phyloP scores from a whole-genome alignment of 2,329 filamentous ascomycete genomes.

The Zymoseptoria crescenta region DNA sequence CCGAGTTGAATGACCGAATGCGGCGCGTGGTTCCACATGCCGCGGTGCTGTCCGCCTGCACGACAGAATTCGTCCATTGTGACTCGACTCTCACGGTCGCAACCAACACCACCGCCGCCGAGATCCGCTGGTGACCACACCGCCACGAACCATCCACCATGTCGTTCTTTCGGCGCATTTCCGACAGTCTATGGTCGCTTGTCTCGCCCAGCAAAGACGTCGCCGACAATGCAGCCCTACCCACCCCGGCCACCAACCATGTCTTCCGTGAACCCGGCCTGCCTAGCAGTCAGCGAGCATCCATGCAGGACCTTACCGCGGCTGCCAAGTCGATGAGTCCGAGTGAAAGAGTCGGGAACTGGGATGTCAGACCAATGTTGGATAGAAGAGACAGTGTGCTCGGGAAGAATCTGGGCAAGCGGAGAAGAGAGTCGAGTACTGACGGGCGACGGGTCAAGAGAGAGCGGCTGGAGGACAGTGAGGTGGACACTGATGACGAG shows the following conservation, averaged over 20 bases:
- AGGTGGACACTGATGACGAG: not conserved
- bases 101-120: not conserved
- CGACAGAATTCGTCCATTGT: not conserved
- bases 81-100: not conserved
- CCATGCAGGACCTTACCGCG: constrained; percentile 12
- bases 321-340: constrained; percentile 30
- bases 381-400: not conserved
- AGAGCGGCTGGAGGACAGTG: not conserved
- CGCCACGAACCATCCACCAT: constrained; percentile 2
- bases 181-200: constrained; percentile 35
- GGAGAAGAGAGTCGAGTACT: not conserved
- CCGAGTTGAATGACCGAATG: not conserved
- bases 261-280: constrained; percentile 28
- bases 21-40: not conserved
- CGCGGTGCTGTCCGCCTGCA: not conserved
- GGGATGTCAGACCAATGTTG: constrained; percentile 10
- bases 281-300: constrained; percentile 5
- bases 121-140: not conserved
- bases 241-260: constrained; percentile 10
- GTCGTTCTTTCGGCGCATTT: constrained; percentile 26
- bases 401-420: not conserved
- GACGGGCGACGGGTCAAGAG: not conserved
- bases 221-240: constrained; percentile 24
- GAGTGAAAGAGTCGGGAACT: constrained; percentile 19
- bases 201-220: constrained; percentile 36